phyloP scores from a whole-genome alignment of 2,329 filamentous ascomycete genomes.

The Ploettnerulaceae sp. region DNA sequence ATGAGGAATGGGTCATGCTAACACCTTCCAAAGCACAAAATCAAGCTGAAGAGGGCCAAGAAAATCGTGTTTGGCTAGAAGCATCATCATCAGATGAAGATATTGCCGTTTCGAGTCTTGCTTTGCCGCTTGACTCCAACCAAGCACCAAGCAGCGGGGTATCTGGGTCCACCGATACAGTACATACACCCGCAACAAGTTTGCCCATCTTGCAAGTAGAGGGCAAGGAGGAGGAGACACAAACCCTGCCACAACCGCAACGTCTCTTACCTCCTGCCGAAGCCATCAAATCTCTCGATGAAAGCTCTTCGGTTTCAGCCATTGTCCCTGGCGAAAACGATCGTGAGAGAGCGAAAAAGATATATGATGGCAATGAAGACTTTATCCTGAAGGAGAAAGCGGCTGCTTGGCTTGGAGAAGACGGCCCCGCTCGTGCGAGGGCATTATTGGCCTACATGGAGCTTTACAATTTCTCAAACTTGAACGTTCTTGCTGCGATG shows the following conservation, averaged over 20 bases:
- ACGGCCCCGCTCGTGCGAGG: constrained; percentile 53
- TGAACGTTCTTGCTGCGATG: constrained; percentile 74
- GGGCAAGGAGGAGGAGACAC: constrained; percentile 36
- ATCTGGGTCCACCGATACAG: constrained; percentile 40
- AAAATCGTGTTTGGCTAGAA: constrained; percentile 32
- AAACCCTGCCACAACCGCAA: constrained; percentile 5
- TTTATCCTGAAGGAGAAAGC: constrained; percentile 75
- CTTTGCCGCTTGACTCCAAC: constrained; percentile 32
- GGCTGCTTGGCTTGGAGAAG: constrained; percentile 76
- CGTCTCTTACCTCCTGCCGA: constrained; percentile 30
- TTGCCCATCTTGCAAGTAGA: constrained; percentile 48
- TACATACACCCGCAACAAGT: constrained; percentile 44
- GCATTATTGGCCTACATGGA: constrained; percentile 79
- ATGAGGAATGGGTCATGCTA: constrained; percentile 32
- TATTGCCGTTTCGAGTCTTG: constrained; percentile 12
- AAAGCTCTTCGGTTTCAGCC: constrained; percentile 3
- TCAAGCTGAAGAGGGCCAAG: constrained; percentile 18
- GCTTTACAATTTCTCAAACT: constrained; percentile 77
- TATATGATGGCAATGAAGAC: constrained; percentile 80
- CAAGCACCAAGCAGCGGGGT: constrained; percentile 33
- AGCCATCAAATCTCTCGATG: constrained; percentile 26
- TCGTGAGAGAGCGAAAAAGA: constrained; percentile 69
- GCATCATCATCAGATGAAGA: constrained; percentile 33
- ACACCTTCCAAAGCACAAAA: constrained; percentile 24
- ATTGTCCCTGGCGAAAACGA: constrained; percentile 48